Base-by-base conservation (phyloP, 116 monocot species). In the Papilionanthe hybrid region DNA sequence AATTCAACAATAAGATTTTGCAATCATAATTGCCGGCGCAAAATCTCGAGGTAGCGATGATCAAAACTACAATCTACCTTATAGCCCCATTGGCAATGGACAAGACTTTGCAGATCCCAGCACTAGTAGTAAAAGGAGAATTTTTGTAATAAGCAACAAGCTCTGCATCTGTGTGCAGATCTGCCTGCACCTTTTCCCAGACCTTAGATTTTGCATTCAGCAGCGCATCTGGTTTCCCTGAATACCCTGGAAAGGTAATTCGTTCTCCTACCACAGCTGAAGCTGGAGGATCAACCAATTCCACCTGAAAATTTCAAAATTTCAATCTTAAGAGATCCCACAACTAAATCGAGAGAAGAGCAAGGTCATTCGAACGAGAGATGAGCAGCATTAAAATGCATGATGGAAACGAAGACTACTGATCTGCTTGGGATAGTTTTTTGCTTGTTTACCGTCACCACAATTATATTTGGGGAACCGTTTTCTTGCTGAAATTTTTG, bases 271-370 rank as follows among this genome's bases (percentile, higher is more conserved):
- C 81, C 0, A 25, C 75, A 19, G 98, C 92, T 37, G 84, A 81
- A 32, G 77, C 86, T 1, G 98, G 98, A 37, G 98, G 98, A 45
- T 91, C 94, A 10, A 97, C 91, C 79, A 97, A 69, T 72, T 94
- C 97, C n/a, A 97, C 92, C 97, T 94, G 80, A 43, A 77, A 50
- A 55, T 11, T 20, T 19, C 42, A 1, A 80, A 5, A 25, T 63
- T 27, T 25, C 63, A 50, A 53, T 53, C 53, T 53, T 17, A 53
- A 15, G 1, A 53, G 53, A 53, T 53, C 53, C 53, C 17, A 15
- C 13, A 53, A 53, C 53, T 53, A 53, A 17, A 53, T 60, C 25
- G 23, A 60, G 23, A 60, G 25, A 60, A 60, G 25, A 60, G 0
- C 25, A 60, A 8, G n/a, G 23, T 23, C 23, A 17, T 63, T 23